Base-by-base conservation (phyloP, 306 rosid species). In the Cicer bijugum region DNA sequence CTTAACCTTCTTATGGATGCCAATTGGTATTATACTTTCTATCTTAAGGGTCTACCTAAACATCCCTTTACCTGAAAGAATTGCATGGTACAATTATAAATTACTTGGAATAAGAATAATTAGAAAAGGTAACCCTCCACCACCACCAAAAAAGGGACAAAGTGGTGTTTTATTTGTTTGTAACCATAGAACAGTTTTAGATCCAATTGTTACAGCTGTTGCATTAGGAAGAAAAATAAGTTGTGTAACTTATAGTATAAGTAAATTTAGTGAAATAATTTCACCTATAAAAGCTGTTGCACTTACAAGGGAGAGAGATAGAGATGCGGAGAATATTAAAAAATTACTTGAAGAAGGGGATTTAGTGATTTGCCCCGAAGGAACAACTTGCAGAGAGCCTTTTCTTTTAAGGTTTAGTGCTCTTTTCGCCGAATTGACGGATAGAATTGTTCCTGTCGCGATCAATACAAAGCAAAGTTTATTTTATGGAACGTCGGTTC, bases 191-290 rank as follows among this genome's bases (percentile, higher is more conserved):
- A 87, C 98, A 1, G 92, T 94, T 56, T 9, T 88, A 8, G 98
- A 94, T 78, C 98, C 98, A 0, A 89, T 94, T n/a, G 82, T 89
- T 12, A 71, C 82, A 4, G 88, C 95, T 0, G 94, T 91, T 28
- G 95, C 89, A 2, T 67, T 94, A 1, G 92, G 91, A 35, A 84
- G 98, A 42, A 91, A 93, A 83, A 78, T 93, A 14, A 93, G 96
- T 57, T 91, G 97, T 39, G 98, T 93, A 28, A 91, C 98, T 0
- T 93, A 93, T n/a, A 93, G 98, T 61, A 87, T 91, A 7, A 93
- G 97, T 82, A 93, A 89, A 44, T 93, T 93, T 69, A 74, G 84
- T 0, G 94, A 91, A 38, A 33, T 93, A 0, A 85, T 93, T 5
- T 93, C 98, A 1, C 98, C 98, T 1, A 91, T 93, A 19, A 91